Evolutionary conservation across 768 basidiomycete species (phyloP), one percentile per base, ranked within the genome.

Genomic region (Boletus barrowsii): DNA sequence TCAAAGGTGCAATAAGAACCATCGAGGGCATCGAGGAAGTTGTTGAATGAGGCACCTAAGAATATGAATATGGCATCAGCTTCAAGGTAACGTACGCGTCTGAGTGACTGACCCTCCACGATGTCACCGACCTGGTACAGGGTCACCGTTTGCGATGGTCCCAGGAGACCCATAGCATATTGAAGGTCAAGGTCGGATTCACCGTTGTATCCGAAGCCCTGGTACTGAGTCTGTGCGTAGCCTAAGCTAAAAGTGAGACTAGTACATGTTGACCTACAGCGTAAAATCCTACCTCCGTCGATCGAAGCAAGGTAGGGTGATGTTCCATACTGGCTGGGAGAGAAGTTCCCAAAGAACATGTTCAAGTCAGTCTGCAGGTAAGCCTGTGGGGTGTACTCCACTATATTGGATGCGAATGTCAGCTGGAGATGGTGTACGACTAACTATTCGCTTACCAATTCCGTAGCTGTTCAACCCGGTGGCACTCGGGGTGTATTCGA

Each of bases 1-100:
- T 72, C 68, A 11, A 49, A 74, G 5, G 60, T 61, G 51, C 73
- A 75, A 53, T 68, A 75, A 4, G 63, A 58, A 4, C 45, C 70
- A 45, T 72, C 72, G 11, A 75, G 44, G 14, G 69, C 72, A 47
- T 75, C 71, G 24, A 74, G 63, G 58, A 67, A 64, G 43, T 72
- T 73, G 52, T 71, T 68, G 54, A 71, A 73, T 10, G 37, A 74
- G 42, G 63, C 68, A 49, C 62, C 67, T 71, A 13, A 35, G 33
- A 35, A 35, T 13, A 5, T 10, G 33, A 7, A 35, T 13, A 5
- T 10, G 33, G 5, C 33, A 14, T 35, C 2, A 35, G 33, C 7
- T 35, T 4, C 33, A 14, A 14, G 14, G 33, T 13, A 35, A 30
- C 9, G n/a, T 13, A 18, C n/a, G 36, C n/a, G 14, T 14, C 33